Percentiles rank a stretch among this genome's conserved stretches.
Conservation (phyloP, 495 filamentous ascomycete genomes). For the Letharia lupina region DNA sequence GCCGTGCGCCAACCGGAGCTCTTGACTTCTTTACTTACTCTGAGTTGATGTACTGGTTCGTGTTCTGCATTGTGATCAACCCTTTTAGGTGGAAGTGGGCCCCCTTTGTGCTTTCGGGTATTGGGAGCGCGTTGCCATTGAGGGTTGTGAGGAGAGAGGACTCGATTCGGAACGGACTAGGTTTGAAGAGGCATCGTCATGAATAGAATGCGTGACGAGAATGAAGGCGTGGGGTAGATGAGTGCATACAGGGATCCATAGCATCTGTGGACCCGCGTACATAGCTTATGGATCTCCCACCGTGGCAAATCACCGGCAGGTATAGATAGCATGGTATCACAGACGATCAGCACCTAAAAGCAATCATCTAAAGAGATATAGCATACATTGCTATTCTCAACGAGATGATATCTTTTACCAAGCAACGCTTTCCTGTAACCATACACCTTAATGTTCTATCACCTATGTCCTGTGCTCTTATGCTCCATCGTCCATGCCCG, state of each 20-base stretch:
- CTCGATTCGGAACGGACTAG: constrained; percentile 40
- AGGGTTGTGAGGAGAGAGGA: constrained; percentile 59
- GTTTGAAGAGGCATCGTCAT: constrained; percentile 25
- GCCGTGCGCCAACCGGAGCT: constrained; percentile 54
- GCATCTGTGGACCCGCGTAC: not conserved
- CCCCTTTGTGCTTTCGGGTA: constrained; percentile 69
- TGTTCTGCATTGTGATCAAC: constrained; percentile 68
- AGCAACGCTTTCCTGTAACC: not conserved
- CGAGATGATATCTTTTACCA: not conserved
- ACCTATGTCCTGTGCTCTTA: not conserved
- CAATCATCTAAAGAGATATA: not conserved
- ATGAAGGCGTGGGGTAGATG: not conserved
- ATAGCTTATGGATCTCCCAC: no score
- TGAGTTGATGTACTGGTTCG: constrained; percentile 78
- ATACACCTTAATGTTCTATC: not conserved
- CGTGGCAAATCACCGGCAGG: not conserved
- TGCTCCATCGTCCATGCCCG: not conserved
- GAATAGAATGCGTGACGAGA: constrained; percentile 11
- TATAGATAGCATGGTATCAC: not conserved
- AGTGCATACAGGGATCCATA: not conserved
- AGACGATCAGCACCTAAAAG: not conserved
- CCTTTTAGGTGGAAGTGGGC: constrained; percentile 74
- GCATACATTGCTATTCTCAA: not conserved
- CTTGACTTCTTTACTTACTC: constrained; percentile 87
- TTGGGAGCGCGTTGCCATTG: constrained; percentile 58